Evolutionary conservation across 176 grass and related monocot species (phyloP).

Genomic region (Phragmites australis): DNA sequence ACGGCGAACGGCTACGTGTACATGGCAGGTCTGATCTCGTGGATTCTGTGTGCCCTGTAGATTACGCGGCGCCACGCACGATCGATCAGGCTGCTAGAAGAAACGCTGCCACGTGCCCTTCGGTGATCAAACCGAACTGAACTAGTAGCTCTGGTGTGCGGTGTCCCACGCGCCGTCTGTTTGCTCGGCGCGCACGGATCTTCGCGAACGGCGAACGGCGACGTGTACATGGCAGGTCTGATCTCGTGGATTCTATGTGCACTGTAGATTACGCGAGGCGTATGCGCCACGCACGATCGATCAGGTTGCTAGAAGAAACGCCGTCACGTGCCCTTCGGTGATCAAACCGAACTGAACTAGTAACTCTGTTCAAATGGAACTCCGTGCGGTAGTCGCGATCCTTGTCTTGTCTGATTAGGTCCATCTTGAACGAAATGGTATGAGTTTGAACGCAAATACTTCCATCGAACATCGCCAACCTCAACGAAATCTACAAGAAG

Average conservation of each 20-base stretch:
- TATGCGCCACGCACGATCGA: background rate
- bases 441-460: background rate
- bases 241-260: background rate
- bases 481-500: background rate
- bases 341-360: background rate
- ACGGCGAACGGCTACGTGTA: constrained; percentile 4
- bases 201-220: background rate
- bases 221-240: background rate
- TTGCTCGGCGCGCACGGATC: background rate
- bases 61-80: background rate
- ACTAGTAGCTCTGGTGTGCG: background rate
- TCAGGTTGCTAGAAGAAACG: background rate
- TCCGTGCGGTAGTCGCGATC: background rate
- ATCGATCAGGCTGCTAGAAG: background rate
- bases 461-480: background rate
- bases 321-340: background rate
- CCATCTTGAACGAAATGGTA: background rate
- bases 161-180: background rate
- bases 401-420: background rate
- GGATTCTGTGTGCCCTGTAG: background rate
- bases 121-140: background rate
- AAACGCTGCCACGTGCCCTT: background rate
- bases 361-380: background rate
- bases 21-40: background rate
- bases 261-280: background rate